Evolutionary conservation across 352 stramenopile genomes (phyloP).

Genomic region (Phytophthora podocarpi): DNA sequence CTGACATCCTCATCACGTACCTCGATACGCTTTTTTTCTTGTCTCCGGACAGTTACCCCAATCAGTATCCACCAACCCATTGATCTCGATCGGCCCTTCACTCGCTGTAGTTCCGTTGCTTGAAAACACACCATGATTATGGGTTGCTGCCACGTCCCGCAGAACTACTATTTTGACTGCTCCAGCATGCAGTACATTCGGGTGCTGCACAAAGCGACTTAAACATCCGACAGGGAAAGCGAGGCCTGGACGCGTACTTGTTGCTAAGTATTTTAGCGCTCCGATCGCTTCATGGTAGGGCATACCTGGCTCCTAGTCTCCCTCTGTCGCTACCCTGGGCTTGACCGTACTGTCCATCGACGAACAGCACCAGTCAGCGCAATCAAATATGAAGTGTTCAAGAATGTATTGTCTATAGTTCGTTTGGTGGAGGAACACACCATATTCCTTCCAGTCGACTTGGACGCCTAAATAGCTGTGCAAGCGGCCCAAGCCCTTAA

Average conservation of each 20-base stretch:
- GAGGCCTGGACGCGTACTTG: conserved; percentile 16
- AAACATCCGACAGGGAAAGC: conserved; percentile 19
- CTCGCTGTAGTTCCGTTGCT: neutral
- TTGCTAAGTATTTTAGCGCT: conserved; percentile 28
- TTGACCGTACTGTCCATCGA: conserved; percentile 8
- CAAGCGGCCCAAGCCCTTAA: neutral
- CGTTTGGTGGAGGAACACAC: neutral
- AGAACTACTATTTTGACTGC: conserved; percentile 1
- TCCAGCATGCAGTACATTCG: neutral
- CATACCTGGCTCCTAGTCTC: neutral
- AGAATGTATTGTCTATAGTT: neutral
- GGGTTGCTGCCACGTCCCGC: neutral
- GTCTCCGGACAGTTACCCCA: conserved; percentile 11
- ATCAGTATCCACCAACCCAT: conserved; percentile 2
- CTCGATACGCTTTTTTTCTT: conserved; percentile 1
- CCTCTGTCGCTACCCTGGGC: neutral
- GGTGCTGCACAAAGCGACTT: conserved; percentile 7
- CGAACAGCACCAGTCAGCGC: neutral
- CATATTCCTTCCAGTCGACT: neutral
- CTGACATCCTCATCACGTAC: neutral
- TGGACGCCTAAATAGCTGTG: neutral
- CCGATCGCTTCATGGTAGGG: conserved; percentile 1
- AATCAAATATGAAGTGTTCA: neutral
- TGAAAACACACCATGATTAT: conserved; percentile 4
- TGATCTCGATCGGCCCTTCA: neutral